Conservation (phyloP, 176 grass and related monocot genomes). For the Carex myosuroides region DNA sequence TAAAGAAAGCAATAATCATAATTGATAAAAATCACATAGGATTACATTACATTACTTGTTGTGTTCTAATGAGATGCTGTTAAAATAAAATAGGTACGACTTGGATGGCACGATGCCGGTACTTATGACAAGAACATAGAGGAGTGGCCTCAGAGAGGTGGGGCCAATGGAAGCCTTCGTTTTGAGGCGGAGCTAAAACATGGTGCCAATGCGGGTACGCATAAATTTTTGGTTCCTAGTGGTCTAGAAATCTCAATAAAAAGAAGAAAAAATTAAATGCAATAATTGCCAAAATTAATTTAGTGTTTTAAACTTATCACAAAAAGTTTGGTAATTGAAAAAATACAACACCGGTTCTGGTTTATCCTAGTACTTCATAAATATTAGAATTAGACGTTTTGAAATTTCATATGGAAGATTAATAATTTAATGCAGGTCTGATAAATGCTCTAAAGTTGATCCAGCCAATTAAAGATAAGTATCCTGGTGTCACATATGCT, state of each 20-base stretch:
- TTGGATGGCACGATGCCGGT: conserved; percentile 97
- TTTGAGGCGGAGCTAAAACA: conserved; percentile 91
- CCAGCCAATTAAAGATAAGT: conserved; percentile 86
- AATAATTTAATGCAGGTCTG: conserved; percentile 42
- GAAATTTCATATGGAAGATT: background rate
- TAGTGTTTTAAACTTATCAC: background rate
- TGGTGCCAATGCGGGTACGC: conserved; percentile 90
- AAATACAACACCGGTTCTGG: background rate
- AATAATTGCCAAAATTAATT: background rate
- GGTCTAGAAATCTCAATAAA: background rate
- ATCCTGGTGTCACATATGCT: conserved; percentile 53
- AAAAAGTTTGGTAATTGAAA: background rate
- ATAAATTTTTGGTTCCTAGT: background rate
- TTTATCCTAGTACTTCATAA: background rate
- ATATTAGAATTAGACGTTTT: background rate
- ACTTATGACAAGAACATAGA: conserved; percentile 91
- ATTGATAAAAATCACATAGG: background rate
- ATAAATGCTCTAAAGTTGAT: conserved; percentile 91
- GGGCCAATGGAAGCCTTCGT: conserved; percentile 91
- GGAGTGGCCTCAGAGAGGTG: conserved; percentile 79
- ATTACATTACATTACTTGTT: background rate
- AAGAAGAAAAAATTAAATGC: background rate
- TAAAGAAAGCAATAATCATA: background rate
- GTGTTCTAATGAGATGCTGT: background rate
- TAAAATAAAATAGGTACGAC: conserved; percentile 46